Conservation (phyloP, 129 eudicot genomes). For the Silybum marianum region DNA sequence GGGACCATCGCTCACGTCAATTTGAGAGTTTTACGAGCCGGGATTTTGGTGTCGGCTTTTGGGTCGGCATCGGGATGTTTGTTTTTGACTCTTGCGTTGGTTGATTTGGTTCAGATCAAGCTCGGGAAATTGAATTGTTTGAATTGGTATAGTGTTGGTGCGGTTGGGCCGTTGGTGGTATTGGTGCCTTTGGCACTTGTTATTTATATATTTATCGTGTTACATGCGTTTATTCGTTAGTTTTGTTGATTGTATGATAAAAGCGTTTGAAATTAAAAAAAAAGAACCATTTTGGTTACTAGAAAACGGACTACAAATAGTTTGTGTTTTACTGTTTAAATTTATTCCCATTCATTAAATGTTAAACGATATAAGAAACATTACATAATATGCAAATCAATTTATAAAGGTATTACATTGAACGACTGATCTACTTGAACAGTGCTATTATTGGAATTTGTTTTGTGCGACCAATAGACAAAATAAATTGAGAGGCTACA, state of each 20-base stretch:
- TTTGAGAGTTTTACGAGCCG: constrained; percentile 37
- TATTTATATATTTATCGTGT: constrained; percentile 48
- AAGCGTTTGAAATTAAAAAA: background rate
- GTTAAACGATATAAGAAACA: too few relatives aligned
- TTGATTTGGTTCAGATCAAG: constrained; percentile 65
- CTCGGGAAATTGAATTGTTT: constrained; percentile 56
- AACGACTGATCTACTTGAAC: too few relatives aligned
- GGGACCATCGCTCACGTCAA: constrained; percentile 47
- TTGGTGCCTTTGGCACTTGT: constrained; percentile 63
- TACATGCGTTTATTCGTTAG: constrained; percentile 60
- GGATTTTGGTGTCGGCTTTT: constrained; percentile 55
- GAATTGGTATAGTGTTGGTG: constrained; percentile 47
- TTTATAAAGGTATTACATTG: too few relatives aligned
- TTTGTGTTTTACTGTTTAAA: too few relatives aligned
- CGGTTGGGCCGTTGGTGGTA: constrained; percentile 49
- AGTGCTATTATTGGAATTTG: too few relatives aligned
- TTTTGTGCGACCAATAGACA: too few relatives aligned
- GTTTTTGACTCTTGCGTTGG: constrained; percentile 61
- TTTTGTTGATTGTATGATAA: background rate
- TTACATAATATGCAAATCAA: too few relatives aligned
- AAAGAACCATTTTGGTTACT: background rate
- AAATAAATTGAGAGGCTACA: too few relatives aligned
- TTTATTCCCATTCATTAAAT: too few relatives aligned
- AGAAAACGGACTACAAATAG: too few relatives aligned
- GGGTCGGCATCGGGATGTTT: constrained; percentile 66